Percentiles rank a stretch among this genome's conserved stretches.
phyloP scores from a whole-genome alignment of 352 stramenopile genomes.

The Phytophthora tentaculata region DNA sequence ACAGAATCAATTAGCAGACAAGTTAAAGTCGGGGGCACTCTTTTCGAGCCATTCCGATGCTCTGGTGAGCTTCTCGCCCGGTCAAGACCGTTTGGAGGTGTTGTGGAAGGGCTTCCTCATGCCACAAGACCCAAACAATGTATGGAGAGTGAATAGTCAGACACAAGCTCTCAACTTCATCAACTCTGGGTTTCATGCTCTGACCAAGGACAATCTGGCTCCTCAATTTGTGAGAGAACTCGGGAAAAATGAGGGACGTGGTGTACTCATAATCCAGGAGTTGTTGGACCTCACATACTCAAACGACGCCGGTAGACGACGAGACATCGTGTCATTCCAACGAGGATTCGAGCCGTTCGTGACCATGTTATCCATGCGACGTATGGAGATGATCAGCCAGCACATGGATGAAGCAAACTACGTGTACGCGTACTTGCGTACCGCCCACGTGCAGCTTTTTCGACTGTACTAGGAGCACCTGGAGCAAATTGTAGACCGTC shows the following conservation, averaged over 20 bases:
- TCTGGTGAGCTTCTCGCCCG: conserved; percentile 36
- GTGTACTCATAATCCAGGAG: conserved; percentile 35
- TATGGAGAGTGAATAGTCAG: conserved; percentile 37
- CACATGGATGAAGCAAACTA: conserved; percentile 50
- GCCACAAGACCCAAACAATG: conserved; percentile 11
- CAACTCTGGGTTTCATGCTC: conserved; percentile 49
- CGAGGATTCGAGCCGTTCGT: conserved; percentile 44
- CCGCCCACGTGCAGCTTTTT: conserved; percentile 37
- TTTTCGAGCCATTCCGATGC: conserved; percentile 38
- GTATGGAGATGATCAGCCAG: conserved; percentile 44
- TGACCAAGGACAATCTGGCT: conserved; percentile 36
- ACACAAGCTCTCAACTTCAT: conserved; percentile 49
- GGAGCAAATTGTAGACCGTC: conserved; percentile 38
- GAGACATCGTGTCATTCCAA: conserved; percentile 45
- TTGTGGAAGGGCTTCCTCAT: conserved; percentile 46
- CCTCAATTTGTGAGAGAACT: conserved; percentile 44
- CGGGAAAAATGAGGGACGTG: conserved; percentile 35
- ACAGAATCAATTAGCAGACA: conserved; percentile 23
- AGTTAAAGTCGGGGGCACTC: conserved; percentile 22
- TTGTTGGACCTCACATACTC: conserved; percentile 38
- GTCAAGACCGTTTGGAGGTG: conserved; percentile 23
- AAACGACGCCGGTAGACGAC: conserved; percentile 35
- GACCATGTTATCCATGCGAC: conserved; percentile 37
- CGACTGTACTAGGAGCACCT: conserved; percentile 35
- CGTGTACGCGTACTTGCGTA: conserved; percentile 40